phyloP scores from a whole-genome alignment of 75 land plant species.

The Adiantum capillusveneris region DNA sequence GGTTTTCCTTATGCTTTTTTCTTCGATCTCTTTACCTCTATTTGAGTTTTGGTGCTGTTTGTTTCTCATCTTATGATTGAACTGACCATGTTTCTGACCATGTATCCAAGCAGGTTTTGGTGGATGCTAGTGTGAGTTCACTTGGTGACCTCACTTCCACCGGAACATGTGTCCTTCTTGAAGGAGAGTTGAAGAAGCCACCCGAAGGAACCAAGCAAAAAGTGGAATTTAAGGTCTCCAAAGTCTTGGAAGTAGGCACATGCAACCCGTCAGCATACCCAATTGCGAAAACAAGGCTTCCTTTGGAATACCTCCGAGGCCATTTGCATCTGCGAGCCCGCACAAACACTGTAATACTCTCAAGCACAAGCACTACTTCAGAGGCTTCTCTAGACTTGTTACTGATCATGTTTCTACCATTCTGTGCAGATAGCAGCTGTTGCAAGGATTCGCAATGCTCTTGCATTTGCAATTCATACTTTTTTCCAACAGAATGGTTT shows the following conservation, averaged over 20 bases:
- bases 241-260: conserved; percentile 52
- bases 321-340: conserved; percentile 64
- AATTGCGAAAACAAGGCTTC: conserved; percentile 64
- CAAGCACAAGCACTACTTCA: no score
- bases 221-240: conserved; percentile 62
- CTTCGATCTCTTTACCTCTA: no score
- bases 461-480: conserved; percentile 85
- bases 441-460: conserved; percentile 79
- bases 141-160: conserved; percentile 52
- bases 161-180: conserved; percentile 69
- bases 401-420: neutral
- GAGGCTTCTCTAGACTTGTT: neutral
- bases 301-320: conserved; percentile 67
- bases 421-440: conserved; percentile 68
- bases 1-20: no score
- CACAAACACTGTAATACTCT: conserved; percentile 66
- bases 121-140: conserved; percentile 42
- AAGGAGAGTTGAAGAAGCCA: conserved; percentile 68
- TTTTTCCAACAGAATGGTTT: conserved; percentile 81
- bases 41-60: no score
- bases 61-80: no score
- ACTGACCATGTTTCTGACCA: no score
- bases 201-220: conserved; percentile 76
- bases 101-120: conserved; percentile 39
- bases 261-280: conserved; percentile 78